Conservation (phyloP, 805 yeast genomes). For the Saturnispora saitoi region DNA sequence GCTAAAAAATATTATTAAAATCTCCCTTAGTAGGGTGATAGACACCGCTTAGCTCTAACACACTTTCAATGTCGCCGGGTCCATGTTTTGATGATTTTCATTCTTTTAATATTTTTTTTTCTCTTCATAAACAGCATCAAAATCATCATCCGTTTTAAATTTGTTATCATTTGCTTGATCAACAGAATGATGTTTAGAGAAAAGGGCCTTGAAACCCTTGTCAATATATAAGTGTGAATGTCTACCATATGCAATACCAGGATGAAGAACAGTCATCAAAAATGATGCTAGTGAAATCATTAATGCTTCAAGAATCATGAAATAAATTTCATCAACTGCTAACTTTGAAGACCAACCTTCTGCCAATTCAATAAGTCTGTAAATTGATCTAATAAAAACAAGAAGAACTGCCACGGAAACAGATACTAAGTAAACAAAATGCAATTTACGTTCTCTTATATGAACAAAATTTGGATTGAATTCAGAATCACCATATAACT, state of each 20-base stretch:
- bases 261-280: slow-evolving; percentile 48
- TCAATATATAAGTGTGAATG: slow-evolving; percentile 16
- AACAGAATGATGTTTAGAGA: slow-evolving; percentile 3
- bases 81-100: no score
- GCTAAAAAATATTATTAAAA: no score
- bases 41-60: no score
- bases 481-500: slow-evolving; percentile 23
- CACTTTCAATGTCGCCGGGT: no score
- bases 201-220: slow-evolving; percentile 10
- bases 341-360: slow-evolving; percentile 67
- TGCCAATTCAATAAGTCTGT: slow-evolving; percentile 63
- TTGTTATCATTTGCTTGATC: not conserved
- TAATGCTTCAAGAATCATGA: slow-evolving; percentile 52
- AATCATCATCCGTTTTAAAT: not conserved
- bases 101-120: not conserved
- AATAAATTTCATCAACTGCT: slow-evolving; percentile 50
- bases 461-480: slow-evolving; percentile 31
- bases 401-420: slow-evolving; percentile 41
- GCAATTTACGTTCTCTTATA: slow-evolving; percentile 30
- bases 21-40: no score
- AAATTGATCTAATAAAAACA: slow-evolving; percentile 59
- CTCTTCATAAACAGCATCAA: not conserved
- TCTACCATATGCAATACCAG: slow-evolving; percentile 46
- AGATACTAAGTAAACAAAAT: slow-evolving; percentile 37
- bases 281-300: slow-evolving; percentile 47